phyloP scores from a whole-genome alignment of 1,284 basidiomycete genomes.

The Cryptococcus hybrid region DNA sequence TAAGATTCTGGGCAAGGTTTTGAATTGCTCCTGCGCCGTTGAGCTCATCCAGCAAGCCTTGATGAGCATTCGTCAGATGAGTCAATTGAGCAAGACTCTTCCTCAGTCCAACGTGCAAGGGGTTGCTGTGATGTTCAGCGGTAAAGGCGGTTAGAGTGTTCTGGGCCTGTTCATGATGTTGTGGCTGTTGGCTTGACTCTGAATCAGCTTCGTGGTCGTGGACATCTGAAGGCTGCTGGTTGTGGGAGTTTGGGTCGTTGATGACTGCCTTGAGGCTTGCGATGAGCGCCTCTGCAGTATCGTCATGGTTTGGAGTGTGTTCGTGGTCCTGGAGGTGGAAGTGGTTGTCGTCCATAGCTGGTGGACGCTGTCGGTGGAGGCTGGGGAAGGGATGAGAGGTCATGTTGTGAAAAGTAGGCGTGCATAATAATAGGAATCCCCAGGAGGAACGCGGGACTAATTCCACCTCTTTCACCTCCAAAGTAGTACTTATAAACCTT shows the following conservation, averaged over 20 bases:
- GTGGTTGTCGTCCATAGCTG: neutral
- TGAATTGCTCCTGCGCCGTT: conserved; percentile 27
- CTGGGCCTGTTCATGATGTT: neutral
- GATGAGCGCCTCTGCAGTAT: conserved; percentile 13
- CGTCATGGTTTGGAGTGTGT: conserved; percentile 1
- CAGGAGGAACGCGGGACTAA: too few species aligned
- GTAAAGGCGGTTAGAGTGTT: neutral
- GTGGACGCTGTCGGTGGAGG: neutral
- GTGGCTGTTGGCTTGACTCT: neutral
- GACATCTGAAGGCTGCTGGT: neutral
- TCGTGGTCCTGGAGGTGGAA: neutral
- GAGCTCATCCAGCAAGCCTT: conserved; percentile 29
- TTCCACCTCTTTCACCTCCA: too few species aligned
- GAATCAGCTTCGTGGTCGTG: neutral
- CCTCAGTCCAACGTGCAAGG: neutral
- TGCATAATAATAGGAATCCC: neutral
- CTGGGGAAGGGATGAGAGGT: neutral
- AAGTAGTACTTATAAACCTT: too few species aligned
- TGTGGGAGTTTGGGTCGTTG: conserved; percentile 6
- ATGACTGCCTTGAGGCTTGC: conserved; percentile 13
- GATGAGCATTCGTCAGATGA: conserved; percentile 22
- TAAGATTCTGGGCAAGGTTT: conserved; percentile 29
- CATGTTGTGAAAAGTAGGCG: conserved; percentile 12
- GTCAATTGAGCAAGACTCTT: conserved; percentile 17
- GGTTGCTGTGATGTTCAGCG: neutral